These are phyloP conservation scores for Artemisia argyi DNA, from an alignment of 129 eudicot genomes.

Conservation along the genomic window DNA sequence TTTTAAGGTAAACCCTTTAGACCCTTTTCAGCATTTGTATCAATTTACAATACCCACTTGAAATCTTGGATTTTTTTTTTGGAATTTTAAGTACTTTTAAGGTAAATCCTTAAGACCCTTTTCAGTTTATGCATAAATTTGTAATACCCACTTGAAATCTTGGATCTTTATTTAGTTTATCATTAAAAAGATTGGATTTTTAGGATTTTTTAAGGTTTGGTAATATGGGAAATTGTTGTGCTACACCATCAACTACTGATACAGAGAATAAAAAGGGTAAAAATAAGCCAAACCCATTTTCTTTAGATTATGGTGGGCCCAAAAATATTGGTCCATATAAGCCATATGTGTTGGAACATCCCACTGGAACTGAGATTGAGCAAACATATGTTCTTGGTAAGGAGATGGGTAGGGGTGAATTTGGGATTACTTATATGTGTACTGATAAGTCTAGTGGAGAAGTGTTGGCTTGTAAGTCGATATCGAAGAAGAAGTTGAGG, in stretches of 20 bases:
- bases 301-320: constrained; percentile 45
- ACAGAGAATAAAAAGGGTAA: constrained; percentile 47
- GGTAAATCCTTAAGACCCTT: background rate
- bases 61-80: too few relatives aligned
- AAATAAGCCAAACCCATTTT: constrained; percentile 72
- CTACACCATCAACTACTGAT: constrained; percentile 54
- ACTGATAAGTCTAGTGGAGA: constrained; percentile 65
- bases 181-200: constrained; percentile 23
- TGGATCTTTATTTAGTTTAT: background rate
- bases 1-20: constrained; percentile 34
- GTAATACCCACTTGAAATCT: constrained; percentile 27
- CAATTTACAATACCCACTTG: background rate
- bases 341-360: constrained; percentile 61
- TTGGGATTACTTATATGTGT: constrained; percentile 78
- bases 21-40: constrained; percentile 18
- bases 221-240: constrained; percentile 82
- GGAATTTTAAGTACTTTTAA: background rate
- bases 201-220: constrained; percentile 15
- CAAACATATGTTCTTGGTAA: constrained; percentile 61
- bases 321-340: constrained; percentile 30
- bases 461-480: constrained; percentile 70
- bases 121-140: background rate
- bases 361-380: constrained; percentile 71
- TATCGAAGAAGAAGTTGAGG: constrained; percentile 79
- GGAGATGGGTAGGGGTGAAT: constrained; percentile 89